A percentile compares a stretch with the other conserved stretches of the same genome.
Conservation (phyloP, 1,284 basidiomycete species). For the Moesziomyces aphidis region DNA sequence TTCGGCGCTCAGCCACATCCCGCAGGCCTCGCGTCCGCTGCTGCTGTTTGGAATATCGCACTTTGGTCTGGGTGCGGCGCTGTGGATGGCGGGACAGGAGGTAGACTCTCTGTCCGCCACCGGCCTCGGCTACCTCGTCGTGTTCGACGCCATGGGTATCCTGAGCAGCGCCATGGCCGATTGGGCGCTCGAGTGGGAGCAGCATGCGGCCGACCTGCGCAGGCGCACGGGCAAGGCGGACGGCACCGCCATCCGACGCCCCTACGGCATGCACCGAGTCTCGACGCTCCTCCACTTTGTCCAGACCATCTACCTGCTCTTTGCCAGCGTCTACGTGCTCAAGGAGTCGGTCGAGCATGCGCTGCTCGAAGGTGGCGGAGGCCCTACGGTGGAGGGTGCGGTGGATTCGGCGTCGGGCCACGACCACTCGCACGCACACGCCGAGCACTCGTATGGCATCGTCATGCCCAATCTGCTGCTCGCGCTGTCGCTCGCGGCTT, state of each 20-base stretch:
- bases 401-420: conserved; percentile 35
- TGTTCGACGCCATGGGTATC: conserved; percentile 80
- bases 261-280: conserved; percentile 76
- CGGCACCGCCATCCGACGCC: conserved; percentile 25
- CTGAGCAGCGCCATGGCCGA: conserved; percentile 45
- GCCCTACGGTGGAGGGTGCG: conserved; percentile 2
- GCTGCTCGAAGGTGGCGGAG: conserved; percentile 53
- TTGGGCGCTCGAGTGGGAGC: conserved; percentile 42
- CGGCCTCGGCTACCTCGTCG: conserved; percentile 92
- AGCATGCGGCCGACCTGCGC: conserved; percentile 36
- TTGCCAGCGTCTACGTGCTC: conserved; percentile 89
- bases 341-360: conserved; percentile 81
- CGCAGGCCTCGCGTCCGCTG: conserved; percentile 68
- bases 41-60: conserved; percentile 70
- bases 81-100: conserved; percentile 94
- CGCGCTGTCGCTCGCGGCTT: conserved; percentile 40
- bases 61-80: conserved; percentile 71
- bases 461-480: conserved; percentile 53
- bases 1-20: conserved; percentile 60
- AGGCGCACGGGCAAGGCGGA: conserved; percentile 25
- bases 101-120: conserved; percentile 87
- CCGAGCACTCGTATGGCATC: conserved; percentile 47
- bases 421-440: conserved; percentile 49
- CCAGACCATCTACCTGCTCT: conserved; percentile 88
- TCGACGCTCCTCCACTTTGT: conserved; percentile 85